Conservation (phyloP, 2,329 filamentous ascomycete genomes). For the Pseudogymnoascus sp. region DNA sequence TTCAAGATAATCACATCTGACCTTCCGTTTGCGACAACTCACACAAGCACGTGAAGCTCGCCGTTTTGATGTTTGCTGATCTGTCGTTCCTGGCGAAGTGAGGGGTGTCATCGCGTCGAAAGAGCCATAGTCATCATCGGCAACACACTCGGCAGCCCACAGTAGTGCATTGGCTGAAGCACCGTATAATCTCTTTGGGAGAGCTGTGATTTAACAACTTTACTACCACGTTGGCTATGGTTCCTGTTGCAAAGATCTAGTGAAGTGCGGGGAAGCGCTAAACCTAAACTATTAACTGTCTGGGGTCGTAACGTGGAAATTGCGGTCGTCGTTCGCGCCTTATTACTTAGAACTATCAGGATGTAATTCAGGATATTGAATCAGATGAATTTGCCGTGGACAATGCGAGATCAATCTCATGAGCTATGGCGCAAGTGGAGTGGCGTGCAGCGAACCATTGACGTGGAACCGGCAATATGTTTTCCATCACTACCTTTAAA, state of each 20-base stretch:
- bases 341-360: not conserved
- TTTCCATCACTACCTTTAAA: not conserved
- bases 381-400: no score
- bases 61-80: not conserved
- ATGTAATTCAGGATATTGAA: not conserved
- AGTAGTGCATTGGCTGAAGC: not conserved
- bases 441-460: not conserved
- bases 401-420: not conserved
- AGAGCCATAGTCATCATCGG: not conserved
- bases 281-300: not conserved
- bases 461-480: not conserved
- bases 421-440: not conserved
- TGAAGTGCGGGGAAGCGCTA: not conserved
- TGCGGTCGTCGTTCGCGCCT: not conserved
- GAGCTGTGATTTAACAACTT: not conserved
- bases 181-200: not conserved
- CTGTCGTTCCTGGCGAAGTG: not conserved
- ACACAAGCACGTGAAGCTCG: not conserved
- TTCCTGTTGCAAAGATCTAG: not conserved
- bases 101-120: not conserved
- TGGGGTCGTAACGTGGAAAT: not conserved
- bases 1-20: not conserved
- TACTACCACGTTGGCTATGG: not conserved
- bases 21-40: not conserved
- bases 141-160: not conserved